Percentiles rank a stretch among this genome's conserved stretches.
Evolutionary conservation across 257 asterid genomes (phyloP).

Genomic region (Verbascum thapsus): DNA sequence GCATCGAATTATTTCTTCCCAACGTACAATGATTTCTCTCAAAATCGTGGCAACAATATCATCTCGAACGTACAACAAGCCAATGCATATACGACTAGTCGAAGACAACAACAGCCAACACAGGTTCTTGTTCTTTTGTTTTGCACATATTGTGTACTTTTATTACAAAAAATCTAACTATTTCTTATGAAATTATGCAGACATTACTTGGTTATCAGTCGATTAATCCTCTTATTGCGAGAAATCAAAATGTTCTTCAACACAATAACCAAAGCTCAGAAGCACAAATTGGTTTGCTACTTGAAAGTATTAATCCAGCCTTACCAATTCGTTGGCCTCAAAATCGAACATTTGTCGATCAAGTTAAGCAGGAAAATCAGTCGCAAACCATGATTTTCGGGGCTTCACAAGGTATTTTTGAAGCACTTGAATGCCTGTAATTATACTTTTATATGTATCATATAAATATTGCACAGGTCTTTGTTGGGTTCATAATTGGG

Average conservation of each 20-base stretch:
- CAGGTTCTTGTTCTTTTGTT: slow-evolving; percentile 27
- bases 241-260: slow-evolving; percentile 28
- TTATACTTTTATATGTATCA: too few species aligned
- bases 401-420: slow-evolving; percentile 32
- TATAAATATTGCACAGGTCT: too few species aligned
- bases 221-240: slow-evolving; percentile 14
- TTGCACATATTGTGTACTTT: too few species aligned
- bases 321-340: slow-evolving; percentile 34
- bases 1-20: neutral
- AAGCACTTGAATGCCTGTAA: too few species aligned
- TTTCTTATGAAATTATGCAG: slow-evolving; percentile 12
- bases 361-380: slow-evolving; percentile 29
- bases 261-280: slow-evolving; percentile 28
- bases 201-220: slow-evolving; percentile 23
- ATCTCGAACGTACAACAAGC: slow-evolving; percentile 23
- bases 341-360: slow-evolving; percentile 29
- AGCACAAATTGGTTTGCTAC: slow-evolving; percentile 20
- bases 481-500: too few species aligned
- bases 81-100: slow-evolving; percentile 27
- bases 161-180: neutral
- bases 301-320: slow-evolving; percentile 19
- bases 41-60: slow-evolving; percentile 13
- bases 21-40: slow-evolving; percentile 1
- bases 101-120: slow-evolving; percentile 23
- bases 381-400: slow-evolving; percentile 21